Evolutionary conservation across 768 basidiomycete species (phyloP).

Genomic region (Nidularia pulvinata): DNA sequence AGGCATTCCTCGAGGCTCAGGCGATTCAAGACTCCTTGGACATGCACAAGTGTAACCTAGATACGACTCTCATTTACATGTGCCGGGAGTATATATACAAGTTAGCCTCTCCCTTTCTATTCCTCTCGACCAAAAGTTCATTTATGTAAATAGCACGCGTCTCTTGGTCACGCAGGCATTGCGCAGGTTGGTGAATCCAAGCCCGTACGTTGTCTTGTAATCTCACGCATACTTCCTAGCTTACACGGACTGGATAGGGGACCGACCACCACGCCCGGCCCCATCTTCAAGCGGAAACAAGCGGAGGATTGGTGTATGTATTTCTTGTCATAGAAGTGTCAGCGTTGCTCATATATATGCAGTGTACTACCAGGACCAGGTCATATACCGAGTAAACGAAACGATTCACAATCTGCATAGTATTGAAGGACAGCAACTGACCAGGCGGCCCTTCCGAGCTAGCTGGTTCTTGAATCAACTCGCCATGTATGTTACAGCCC

Average conservation of each 20-base stretch:
- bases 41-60: conserved; percentile 69
- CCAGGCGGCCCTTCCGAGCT: conserved; percentile 68
- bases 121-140: neutral
- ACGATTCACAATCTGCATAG: conserved; percentile 53
- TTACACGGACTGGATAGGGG: conserved; percentile 52
- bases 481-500: conserved; percentile 42
- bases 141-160: conserved; percentile 44
- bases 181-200: conserved; percentile 50
- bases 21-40: conserved; percentile 68
- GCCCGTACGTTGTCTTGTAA: conserved; percentile 7
- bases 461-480: conserved; percentile 74
- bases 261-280: conserved; percentile 28
- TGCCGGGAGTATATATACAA: conserved; percentile 74
- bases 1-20: conserved; percentile 67
- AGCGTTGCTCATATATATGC: conserved; percentile 4
- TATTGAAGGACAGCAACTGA: conserved; percentile 52
- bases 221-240: conserved; percentile 10
- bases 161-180: conserved; percentile 64
- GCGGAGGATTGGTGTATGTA: conserved; percentile 81
- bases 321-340: neutral
- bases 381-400: conserved; percentile 59
- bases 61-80: conserved; percentile 65
- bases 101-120: conserved; percentile 37
- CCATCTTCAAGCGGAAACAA: conserved; percentile 68
- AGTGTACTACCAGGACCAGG: conserved; percentile 72